Evolutionary conservation across 805 yeast species (phyloP), one percentile per base, ranked within the genome.

Genomic region (Tetrapisispora phaffii): DNA sequence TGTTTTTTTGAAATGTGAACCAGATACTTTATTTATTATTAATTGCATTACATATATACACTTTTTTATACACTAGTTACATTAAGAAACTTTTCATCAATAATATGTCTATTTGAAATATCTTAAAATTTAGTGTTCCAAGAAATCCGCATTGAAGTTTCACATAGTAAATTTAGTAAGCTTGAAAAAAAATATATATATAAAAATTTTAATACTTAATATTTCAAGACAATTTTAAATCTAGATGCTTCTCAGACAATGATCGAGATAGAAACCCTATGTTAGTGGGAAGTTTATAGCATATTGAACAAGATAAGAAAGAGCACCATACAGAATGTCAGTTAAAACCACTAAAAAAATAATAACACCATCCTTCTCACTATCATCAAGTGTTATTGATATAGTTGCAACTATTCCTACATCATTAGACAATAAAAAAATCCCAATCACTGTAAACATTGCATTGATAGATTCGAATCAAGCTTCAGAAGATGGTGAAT

Each of bases 391-490:
- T 8, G 41, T 54, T 16, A 32, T 57, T 13, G 55, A 56, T 26
- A 29, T 58, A 3, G 42, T 49, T n/a, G 58, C 51, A 13, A 52
- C 59, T 4, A 15, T 56, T 13, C 63, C 62, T 6, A 24, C 39
- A 1, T 57, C 51, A 32, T 17, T 34, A 10, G 34, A 36, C 4
- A 37, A 44, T 21, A 48, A 45, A 20, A 56, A 56, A 37, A 48
- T 49, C 5, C 63, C 63, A 8, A 52, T 59, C 12, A 37, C 52
- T 15, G 17, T 59, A 21, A 47, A 48, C 4, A 34, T 59, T 13
- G 45, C 46, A 28, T 41, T 42, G 19, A 49, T 40, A 20, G 49
- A 43, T 22, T 46, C 39, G 16, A 22, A 40, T 1, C 19, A 34
- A 24, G 24, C 23, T 10, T 34, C 23, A 7, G 34, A 26, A 2